Base-by-base conservation (phyloP, 2,329 filamentous ascomycete genomes). In the Fusarium subglutinans region DNA sequence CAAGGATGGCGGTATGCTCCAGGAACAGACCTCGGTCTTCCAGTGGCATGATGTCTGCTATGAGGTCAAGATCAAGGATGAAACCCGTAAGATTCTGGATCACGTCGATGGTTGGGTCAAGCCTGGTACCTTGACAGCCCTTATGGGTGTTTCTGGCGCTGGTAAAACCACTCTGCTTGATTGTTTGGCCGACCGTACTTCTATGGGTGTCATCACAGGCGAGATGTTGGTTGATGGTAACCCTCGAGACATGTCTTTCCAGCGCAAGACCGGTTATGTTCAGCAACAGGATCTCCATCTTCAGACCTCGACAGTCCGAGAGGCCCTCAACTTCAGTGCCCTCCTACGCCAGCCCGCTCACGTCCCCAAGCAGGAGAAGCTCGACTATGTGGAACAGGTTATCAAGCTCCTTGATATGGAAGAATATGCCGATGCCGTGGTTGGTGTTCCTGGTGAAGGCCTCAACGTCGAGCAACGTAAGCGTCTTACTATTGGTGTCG, bases 31-130 rank as follows among this genome's bases (percentile, higher is more conserved):
- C 9, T 93, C 93, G 28, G 90, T 95, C 69, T 97, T 97, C 86
- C 93, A 94, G 79, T 97, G 94, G 95, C 89, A 91, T 73, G 88
- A 96, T 76, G 92, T 97, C 4, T 95, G 92, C 83, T 98, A 89
- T 78, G 88, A 91, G 68, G 86, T 91, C 81, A 92, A 93, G 81
- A 95, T 97, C 83, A 97, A 97, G 85, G 86, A 87, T 20, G 90
- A 96, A 77, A 84, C 87, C 4, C 89, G 94, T 22, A 90, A 92
- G 48, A 93, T 98, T 77, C 85, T 98, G 67, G 92, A 98, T 77
- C 87, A 96, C 71, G 93, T 98, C 18, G 93, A 97, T 79, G 95
- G 95, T 41, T 98, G 94, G 93, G 94, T 98, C 68, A 96, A 97
- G 83, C 95, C 95, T 7, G 95, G 95, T 68, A 97, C 94, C 22